Evolutionary conservation across 345 rosid species (phyloP).

Genomic region (Fremontodendron californicum): DNA sequence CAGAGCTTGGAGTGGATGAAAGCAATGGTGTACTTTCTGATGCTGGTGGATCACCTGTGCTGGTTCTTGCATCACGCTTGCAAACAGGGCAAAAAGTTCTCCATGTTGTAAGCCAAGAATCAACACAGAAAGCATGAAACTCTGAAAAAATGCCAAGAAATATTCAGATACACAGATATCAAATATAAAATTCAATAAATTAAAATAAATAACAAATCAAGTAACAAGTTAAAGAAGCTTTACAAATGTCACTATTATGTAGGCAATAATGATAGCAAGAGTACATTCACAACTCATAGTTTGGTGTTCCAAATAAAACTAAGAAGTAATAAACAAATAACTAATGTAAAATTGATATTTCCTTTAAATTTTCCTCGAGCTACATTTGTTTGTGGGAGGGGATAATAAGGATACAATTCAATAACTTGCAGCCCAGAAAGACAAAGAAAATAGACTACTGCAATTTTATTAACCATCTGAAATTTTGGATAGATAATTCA

Average conservation of each 20-base stretch:
- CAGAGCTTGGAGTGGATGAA: constrained; percentile 50
- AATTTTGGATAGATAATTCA: background rate
- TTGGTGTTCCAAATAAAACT: background rate
- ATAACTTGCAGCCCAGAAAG: background rate
- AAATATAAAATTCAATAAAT: background rate
- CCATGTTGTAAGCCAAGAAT: constrained; percentile 95
- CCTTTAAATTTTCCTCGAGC: background rate
- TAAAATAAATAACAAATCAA: background rate
- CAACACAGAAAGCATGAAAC: constrained; percentile 85
- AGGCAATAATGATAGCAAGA: background rate
- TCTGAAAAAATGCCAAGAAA: constrained; percentile 43
- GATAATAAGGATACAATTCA: background rate
- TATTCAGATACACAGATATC: constrained; percentile 2
- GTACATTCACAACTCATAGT: background rate
- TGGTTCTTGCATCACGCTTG: constrained; percentile 88
- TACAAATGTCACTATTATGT: background rate
- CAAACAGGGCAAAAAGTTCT: constrained; percentile 97
- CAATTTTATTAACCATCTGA: background rate
- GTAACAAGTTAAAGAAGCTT: background rate
- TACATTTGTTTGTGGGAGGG: background rate
- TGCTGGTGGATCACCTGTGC: constrained; percentile 72
- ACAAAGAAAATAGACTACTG: background rate
- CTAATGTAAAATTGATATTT: background rate
- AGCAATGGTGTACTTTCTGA: constrained; percentile 90
- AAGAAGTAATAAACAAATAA: background rate